Base-by-base conservation (phyloP, 2,329 filamentous ascomycete genomes). In the Alternaria tenuissima region DNA sequence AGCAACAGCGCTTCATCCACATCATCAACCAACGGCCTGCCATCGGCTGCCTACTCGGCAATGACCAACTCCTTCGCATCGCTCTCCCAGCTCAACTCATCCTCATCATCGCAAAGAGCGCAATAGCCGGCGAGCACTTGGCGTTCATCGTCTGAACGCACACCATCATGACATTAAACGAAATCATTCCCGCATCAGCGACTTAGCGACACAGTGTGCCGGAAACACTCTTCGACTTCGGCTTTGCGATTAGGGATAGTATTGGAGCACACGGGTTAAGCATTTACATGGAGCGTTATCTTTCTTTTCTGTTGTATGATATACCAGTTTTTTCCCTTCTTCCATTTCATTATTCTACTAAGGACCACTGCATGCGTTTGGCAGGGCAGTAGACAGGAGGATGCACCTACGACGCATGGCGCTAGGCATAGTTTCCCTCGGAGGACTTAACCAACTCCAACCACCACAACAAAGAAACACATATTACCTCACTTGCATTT, bases 41-140 rank as follows among this genome's bases (percentile, higher is more conserved):
- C 67, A 57, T 42, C 62, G 44, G 65, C 69, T 30, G 65, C 75
- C 42, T 80, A 80, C 64, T 79, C 78, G 26, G 78, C 78, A 20
- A 69, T 80, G 76, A 80, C 78, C 14, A 74, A 63, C 51, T 79
- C 77, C 1, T 80, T 80, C 57, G 78, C 78, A 30, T 79, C 78
- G 42, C 77, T 80, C 26, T 75, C 73, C 22, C 71, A 75, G 61
- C 58, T 70, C 54, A 67, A 63, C 28, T 61, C 66, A 14, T 32
- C 61, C 18, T 57, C 66, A 43, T 67, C 68, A 54, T 66, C 67
- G 48, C 65, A 64, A 59, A 69, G 67, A 53, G 63, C 65, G n/a
- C 69, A 66, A 64, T 76, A 71, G 54, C 42, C 42, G 39, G 4
- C 18, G 52, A 20, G 16, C 24, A 46, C 34, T 36, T 16, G 38